phyloP scores from a whole-genome alignment of 1,139 yeast species.

The Blastobotrys serpentis region DNA sequence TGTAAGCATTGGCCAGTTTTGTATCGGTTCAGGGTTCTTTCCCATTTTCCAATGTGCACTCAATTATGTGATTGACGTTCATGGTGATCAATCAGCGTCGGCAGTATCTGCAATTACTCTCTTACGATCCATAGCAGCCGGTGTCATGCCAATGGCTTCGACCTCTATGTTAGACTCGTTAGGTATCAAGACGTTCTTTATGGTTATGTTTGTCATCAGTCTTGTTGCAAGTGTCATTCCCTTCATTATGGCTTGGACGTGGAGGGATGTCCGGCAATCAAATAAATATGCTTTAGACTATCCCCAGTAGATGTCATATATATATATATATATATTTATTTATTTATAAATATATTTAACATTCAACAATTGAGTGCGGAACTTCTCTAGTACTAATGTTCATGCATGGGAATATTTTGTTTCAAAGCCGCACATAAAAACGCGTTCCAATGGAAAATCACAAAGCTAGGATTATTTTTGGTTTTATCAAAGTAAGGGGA shows the following conservation, averaged over 20 bases:
- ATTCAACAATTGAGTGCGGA: too few relatives aligned
- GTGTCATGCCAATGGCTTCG: conserved; percentile 19
- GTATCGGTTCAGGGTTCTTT: conserved; percentile 23
- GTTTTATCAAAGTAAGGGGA: background rate
- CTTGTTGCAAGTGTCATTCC: conserved; percentile 11
- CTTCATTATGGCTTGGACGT: conserved; percentile 13
- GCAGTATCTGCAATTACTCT: conserved; percentile 23
- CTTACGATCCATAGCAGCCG: conserved; percentile 23
- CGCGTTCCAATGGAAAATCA: background rate
- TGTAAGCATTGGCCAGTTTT: conserved; percentile 17
- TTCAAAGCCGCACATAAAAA: background rate
- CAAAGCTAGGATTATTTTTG: too few relatives aligned
- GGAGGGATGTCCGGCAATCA: conserved; percentile 15
- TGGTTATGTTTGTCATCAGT: conserved; percentile 16
- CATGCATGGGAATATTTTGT: too few relatives aligned
- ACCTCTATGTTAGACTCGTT: conserved; percentile 14
- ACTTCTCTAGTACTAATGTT: too few relatives aligned
- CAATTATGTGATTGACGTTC: conserved; percentile 24
- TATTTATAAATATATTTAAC: too few relatives aligned
- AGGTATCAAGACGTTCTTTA: conserved; percentile 15
- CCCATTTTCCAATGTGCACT: conserved; percentile 23
- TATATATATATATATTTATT: too few relatives aligned
- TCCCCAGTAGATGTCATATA: conserved; percentile 1
- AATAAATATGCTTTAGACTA: background rate
- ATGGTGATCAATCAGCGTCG: conserved; percentile 24